Base-by-base conservation (phyloP, 306 rosid species). In the Hippophae rhamnoides region DNA sequence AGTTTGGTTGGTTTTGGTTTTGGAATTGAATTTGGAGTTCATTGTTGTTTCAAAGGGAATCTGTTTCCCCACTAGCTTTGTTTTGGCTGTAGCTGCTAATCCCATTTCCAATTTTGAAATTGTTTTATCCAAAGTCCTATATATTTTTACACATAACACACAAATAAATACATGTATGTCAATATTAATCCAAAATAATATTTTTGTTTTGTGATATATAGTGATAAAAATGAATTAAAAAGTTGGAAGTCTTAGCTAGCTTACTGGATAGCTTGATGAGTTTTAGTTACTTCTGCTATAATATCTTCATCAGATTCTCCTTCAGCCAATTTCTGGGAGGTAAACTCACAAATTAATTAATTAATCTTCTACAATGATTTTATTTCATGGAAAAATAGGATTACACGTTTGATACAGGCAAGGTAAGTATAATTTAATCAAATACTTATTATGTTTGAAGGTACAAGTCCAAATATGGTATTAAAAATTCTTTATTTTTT, bases 211-310 rank as follows among this genome's bases (percentile, higher is more conserved):
- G 11, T 7, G 8, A 6, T 42, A 6, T 42, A 64, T 26, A 13
- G n/a, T 0, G 25, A 10, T 0, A 62, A 23, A 40, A 41, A 25
- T 5, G 7, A 18, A 8, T 46, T 12, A 40, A 27, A 6, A 12
- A 41, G 5, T n/a, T n/a, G 6, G 31, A 18, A 10, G 23, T 12
- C 25, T 43, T 31, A 53, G 43, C 41, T 9, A 8, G 10, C 74
- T 76, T 70, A 83, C 98, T 74, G 71, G 58, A 87, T 80, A 31
- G 98, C 95, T 72, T 81, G 82, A 64, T 85, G 98, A 42, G 98
- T 83, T 76, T 83, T 85, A 7, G 80, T 55, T 10, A 90, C 95
- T 78, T 87, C 38, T 5, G 38, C 89, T 81, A 79, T 2, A 2
- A 31, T 74, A 63, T 81, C 83, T 43, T 64, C 73, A 10, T 64